Conservation (phyloP, 2,329 filamentous ascomycete species). For the Cryphonectria nitschkei region DNA sequence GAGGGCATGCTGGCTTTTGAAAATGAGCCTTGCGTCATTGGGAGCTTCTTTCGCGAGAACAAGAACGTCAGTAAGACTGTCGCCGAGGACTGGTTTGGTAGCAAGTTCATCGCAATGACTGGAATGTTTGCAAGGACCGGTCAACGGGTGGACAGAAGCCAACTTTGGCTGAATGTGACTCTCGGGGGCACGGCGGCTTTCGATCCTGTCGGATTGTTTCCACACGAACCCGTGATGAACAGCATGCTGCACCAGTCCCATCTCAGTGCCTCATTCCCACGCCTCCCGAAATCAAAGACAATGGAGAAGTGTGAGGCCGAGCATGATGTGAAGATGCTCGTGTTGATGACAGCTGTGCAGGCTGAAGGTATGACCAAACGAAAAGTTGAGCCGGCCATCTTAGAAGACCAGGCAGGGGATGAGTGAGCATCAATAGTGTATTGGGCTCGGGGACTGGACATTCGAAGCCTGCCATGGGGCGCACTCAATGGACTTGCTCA, state of each 20-base stretch:
- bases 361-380: not conserved
- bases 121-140: not conserved
- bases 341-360: not conserved
- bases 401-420: not conserved
- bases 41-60: not conserved
- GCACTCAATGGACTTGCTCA: not conserved
- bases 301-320: not conserved
- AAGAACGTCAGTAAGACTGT: not conserved
- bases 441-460: not conserved
- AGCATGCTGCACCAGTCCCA: not conserved
- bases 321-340: not conserved
- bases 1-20: not conserved
- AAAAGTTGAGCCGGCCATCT: not conserved
- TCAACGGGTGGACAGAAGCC: not conserved
- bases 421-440: not conserved
- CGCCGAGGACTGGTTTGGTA: not conserved
- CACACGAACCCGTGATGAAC: not conserved
- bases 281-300: not conserved
- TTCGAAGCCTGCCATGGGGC: not conserved
- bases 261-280: not conserved
- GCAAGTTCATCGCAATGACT: no score
- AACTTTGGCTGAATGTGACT: not conserved
- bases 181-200: not conserved
- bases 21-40: not conserved
- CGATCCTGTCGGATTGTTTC: not conserved